These are phyloP conservation scores for Tulasnella sp. DNA, from an alignment of 768 basidiomycete genomes.

Conservation along the genomic window DNA sequence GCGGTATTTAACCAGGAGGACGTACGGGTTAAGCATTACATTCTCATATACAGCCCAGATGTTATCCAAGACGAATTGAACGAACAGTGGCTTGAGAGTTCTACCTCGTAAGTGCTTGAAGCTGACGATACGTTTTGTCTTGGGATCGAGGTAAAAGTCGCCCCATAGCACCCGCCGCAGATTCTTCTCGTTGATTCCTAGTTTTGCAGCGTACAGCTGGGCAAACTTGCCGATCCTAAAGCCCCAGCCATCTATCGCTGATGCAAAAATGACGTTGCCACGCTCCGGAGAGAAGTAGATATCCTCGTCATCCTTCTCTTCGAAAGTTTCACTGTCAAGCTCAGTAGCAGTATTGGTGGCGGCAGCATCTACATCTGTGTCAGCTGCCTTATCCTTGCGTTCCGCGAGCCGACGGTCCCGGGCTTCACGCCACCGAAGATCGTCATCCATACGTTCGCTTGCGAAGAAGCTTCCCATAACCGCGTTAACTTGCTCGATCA, in stretches of 20 bases:
- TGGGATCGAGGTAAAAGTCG: slow-evolving; percentile 93
- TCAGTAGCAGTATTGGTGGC: slow-evolving; percentile 39
- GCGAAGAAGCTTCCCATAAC: slow-evolving; percentile 97
- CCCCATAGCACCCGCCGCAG: slow-evolving; percentile 88
- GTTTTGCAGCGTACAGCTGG: slow-evolving; percentile 78
- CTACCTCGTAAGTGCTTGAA: slow-evolving; percentile 83
- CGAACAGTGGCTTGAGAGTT: slow-evolving; percentile 85
- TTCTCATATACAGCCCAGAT: slow-evolving; percentile 96
- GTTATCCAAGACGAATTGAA: slow-evolving; percentile 94
- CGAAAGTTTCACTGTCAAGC: slow-evolving; percentile 44
- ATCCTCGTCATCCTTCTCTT: slow-evolving; percentile 95
- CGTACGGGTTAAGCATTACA: slow-evolving; percentile 79
- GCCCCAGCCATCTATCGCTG: slow-evolving; percentile 95
- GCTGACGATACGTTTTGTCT: slow-evolving; percentile 85
- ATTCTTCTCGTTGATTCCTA: slow-evolving; percentile 83
- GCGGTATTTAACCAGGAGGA: slow-evolving; percentile 21
- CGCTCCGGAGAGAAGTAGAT: slow-evolving; percentile 93
- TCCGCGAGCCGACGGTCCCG: slow-evolving; percentile 69
- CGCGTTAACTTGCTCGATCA: slow-evolving; percentile 96
- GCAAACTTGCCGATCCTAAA: slow-evolving; percentile 92
- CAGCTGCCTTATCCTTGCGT: slow-evolving; percentile 60
- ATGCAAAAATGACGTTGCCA: slow-evolving; percentile 94
- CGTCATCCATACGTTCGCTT: slow-evolving; percentile 92
- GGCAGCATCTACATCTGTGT: slow-evolving; percentile 44
- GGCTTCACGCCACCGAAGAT: slow-evolving; percentile 87